Evolutionary conservation across 208 protist genomes (phyloP), one percentile per base, ranked within the genome.

Genomic region (Crithidia thermophila): DNA sequence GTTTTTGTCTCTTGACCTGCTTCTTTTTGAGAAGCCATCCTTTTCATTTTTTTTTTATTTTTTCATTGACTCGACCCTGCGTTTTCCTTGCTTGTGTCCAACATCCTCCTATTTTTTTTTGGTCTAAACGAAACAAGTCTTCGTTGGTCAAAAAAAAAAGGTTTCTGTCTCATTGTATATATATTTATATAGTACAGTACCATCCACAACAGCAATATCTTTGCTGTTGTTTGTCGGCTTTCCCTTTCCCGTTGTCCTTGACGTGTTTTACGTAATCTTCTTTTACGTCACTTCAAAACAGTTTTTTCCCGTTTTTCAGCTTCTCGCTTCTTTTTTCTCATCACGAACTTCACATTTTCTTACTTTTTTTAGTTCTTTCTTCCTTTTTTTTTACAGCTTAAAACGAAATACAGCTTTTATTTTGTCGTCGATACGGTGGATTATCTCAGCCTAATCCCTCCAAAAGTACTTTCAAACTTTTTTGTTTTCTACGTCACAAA

Each of bases 361-460:
- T 53, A 64, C 39, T 66, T 72, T 64, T 45, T 63, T 71, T 72
- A 40, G 43, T 58, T 67, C 39, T 66, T 49, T 68, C 27, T 61
- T 45, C 36, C 28, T 31, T 34, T 47, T 31, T 33, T 47, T 6
- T 18, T 14, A n/a, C 18, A 47, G 6, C 6, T 6, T 5, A 61
- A 5, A 46, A 49, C 13, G 57, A 51, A 31, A 39, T 52, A 37
- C 42, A 49, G 23, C 31, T 65, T 31, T 56, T 47, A 20, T 57
- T 40, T n/a, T 18, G 45, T n/a, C n/a, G n/a, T n/a, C n/a, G n/a
- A n/a, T n/a, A n/a, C n/a, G n/a, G n/a, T n/a, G n/a, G n/a, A n/a
- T n/a, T n/a, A n/a, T n/a, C n/a, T n/a, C n/a, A n/a, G n/a, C n/a
- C n/a, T n/a, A n/a, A n/a, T n/a, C n/a, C n/a, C n/a, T n/a, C n/a